These are phyloP conservation scores for Pestalotiopsis sp. DNA, from an alignment of 2,329 filamentous ascomycete species.

Conservation along the genomic window DNA sequence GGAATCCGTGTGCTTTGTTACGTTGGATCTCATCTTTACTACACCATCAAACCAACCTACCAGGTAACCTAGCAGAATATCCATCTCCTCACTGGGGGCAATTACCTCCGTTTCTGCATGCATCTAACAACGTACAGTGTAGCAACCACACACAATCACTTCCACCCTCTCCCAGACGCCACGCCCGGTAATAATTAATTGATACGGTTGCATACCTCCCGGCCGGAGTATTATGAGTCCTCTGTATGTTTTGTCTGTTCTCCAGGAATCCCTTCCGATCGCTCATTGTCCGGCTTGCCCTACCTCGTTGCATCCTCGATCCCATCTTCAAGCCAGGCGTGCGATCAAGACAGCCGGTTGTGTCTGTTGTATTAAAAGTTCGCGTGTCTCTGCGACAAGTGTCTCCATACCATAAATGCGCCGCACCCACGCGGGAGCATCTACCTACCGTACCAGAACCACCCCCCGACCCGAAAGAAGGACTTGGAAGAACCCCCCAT, in stretches of 20 bases:
- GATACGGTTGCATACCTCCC: not conserved
- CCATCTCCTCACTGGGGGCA: not conserved
- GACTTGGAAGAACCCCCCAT: conserved; percentile 16
- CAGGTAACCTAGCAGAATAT: not conserved
- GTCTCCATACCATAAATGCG: conserved; percentile 10
- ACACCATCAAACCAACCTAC: not conserved
- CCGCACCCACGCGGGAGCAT: not conserved
- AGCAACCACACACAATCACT: not conserved
- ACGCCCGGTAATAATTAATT: not conserved
- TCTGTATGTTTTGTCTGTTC: conserved; percentile 2
- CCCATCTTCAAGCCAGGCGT: not conserved
- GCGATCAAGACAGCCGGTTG: not conserved
- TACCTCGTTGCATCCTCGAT: not conserved
- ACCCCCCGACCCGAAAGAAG: not conserved
- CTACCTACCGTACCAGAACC: not conserved
- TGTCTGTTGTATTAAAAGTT: not conserved
- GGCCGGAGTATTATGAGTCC: conserved; percentile 1
- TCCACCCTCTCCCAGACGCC: not conserved
- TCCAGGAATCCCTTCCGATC: conserved; percentile 6
- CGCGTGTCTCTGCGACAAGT: not conserved
- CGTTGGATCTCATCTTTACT: not conserved
- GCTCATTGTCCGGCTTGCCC: not conserved
- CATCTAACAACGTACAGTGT: not conserved
- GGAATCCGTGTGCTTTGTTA: not conserved
- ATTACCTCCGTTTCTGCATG: not conserved